Percentiles rank a stretch among this genome's conserved stretches.
Evolutionary conservation across 1,284 basidiomycete species (phyloP).

Genomic region (Earliella scabrosa): DNA sequence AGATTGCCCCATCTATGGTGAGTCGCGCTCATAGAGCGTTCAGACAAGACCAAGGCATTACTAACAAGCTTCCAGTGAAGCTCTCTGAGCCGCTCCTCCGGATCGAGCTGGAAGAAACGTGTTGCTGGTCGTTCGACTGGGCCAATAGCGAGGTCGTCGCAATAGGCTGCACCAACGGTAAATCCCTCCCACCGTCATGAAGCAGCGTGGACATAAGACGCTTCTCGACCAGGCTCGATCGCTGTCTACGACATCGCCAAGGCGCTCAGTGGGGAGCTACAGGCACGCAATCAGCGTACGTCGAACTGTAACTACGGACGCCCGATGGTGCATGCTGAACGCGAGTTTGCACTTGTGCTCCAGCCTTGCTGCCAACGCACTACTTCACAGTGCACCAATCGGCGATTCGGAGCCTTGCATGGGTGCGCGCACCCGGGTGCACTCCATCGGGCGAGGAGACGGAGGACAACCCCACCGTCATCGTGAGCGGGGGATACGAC

Average conservation of each 20-base stretch:
- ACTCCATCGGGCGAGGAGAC: conserved; percentile 49
- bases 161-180: conserved; percentile 83
- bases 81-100: conserved; percentile 66
- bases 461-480: conserved; percentile 65
- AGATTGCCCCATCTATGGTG: conserved; percentile 34
- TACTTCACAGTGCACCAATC: conserved; percentile 77
- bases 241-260: conserved; percentile 74
- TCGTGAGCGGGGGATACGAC: conserved; percentile 80
- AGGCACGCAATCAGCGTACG: background rate
- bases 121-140: conserved; percentile 84
- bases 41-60: background rate
- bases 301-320: background rate
- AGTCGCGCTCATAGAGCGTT: background rate
- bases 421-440: conserved; percentile 69
- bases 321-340: background rate
- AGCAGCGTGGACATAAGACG: background rate
- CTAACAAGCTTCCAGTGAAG: conserved; percentile 50
- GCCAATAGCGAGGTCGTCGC: conserved; percentile 81
- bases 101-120: conserved; percentile 74
- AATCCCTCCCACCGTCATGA: conserved; percentile 8
- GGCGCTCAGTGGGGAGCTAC: conserved; percentile 42
- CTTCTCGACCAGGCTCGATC: conserved; percentile 59
- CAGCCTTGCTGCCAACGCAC: conserved; percentile 66
- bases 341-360: background rate
- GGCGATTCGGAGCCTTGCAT: conserved; percentile 74